Percentiles rank a stretch among this genome's conserved stretches.
These are phyloP conservation scores for Diplodia intermedia DNA, from an alignment of 2,329 filamentous ascomycete genomes.

Conservation along the genomic window DNA sequence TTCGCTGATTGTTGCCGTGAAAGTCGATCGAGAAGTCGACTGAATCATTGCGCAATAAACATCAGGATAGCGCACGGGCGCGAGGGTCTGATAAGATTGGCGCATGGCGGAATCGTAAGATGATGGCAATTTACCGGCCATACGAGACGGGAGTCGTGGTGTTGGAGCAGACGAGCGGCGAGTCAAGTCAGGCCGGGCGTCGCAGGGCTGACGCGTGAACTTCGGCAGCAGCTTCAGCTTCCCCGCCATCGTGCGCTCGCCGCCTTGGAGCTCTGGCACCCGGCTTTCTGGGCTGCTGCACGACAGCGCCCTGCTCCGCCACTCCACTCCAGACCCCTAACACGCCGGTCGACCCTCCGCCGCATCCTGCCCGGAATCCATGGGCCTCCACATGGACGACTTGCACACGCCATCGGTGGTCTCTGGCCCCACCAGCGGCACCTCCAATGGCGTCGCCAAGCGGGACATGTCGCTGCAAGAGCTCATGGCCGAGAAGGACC, in stretches of 20 bases:
- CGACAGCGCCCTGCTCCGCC: neutral
- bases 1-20: constrained; percentile 20
- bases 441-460: constrained; percentile 67
- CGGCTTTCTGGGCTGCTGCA: constrained; percentile 1
- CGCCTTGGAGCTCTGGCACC: constrained; percentile 20
- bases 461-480: constrained; percentile 74
- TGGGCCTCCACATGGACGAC: constrained; percentile 69
- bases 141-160: constrained; percentile 21
- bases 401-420: constrained; percentile 74
- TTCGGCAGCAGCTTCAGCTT: constrained; percentile 10
- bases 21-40: constrained; percentile 1
- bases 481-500: constrained; percentile 83
- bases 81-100: constrained; percentile 6
- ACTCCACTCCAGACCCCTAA: neutral
- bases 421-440: constrained; percentile 74
- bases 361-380: constrained; percentile 39
- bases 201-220: constrained; percentile 19
- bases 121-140: constrained; percentile 25
- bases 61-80: constrained; percentile 15
- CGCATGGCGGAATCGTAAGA: constrained; percentile 7
- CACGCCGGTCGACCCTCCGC: neutral
- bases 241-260: constrained; percentile 20
- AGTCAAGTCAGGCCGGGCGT: neutral
- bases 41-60: constrained; percentile 6
- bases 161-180: constrained; percentile 22